phyloP scores from a whole-genome alignment of 164 flowering plant genomes.

The Houttuynia cordata region DNA sequence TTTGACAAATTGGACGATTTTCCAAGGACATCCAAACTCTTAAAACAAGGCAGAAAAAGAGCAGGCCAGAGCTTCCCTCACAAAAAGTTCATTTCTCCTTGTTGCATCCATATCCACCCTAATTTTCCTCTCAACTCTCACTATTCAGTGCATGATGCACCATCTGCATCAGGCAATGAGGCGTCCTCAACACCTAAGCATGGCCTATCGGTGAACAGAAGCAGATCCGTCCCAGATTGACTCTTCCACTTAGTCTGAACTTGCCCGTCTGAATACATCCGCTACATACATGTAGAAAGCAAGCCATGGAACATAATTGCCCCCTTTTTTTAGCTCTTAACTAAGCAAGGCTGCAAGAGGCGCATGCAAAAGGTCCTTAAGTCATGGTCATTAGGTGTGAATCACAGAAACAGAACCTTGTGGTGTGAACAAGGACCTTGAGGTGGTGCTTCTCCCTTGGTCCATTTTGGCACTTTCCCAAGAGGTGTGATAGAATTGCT shows the following conservation, averaged over 20 bases:
- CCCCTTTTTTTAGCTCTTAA: too few species aligned
- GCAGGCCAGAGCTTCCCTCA: not conserved
- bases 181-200: not conserved
- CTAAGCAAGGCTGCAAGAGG: too few species aligned
- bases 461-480: not conserved
- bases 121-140: not conserved
- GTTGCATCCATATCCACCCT: not conserved
- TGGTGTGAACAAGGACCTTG: not conserved
- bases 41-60: not conserved
- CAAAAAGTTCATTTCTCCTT: not conserved
- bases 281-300: not conserved
- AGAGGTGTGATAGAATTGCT: not conserved
- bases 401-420: not conserved
- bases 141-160: not conserved
- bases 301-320: too few species aligned
- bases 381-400: too few species aligned
- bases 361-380: too few species aligned
- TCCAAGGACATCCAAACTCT: conserved; percentile 5
- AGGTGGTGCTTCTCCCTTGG: not conserved
- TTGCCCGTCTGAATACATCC: too few species aligned
- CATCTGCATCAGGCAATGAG: not conserved
- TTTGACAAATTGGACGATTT: conserved; percentile 6
- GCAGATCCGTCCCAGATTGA: too few species aligned
- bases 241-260: too few species aligned
- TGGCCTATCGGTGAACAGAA: too few species aligned